Evolutionary conservation across 768 basidiomycete species (phyloP).

Genomic region (Russula lepida): DNA sequence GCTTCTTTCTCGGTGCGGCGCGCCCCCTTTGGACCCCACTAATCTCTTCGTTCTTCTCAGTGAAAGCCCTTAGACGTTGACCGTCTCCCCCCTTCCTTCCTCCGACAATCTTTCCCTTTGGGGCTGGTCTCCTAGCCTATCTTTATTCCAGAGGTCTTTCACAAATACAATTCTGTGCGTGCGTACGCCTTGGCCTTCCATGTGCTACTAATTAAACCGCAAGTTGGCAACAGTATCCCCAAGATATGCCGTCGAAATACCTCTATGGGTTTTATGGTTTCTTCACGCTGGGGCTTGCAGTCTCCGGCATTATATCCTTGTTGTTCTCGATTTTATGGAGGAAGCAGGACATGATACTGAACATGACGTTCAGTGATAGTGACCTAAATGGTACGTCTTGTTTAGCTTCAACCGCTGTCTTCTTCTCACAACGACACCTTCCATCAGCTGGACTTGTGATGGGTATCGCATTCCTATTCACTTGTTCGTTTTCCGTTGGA

Average conservation of each 20-base stretch:
- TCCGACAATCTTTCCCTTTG: neutral
- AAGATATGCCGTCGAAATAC: conserved; percentile 59
- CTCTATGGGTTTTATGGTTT: conserved; percentile 66
- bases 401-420: neutral
- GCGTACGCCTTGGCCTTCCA: neutral
- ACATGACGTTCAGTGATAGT: conserved; percentile 52
- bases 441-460: conserved; percentile 57
- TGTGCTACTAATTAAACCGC: neutral
- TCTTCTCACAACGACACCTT: neutral
- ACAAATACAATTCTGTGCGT: neutral
- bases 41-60: conserved; percentile 28
- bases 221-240: neutral
- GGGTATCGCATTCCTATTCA: conserved; percentile 57
- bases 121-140: conserved; percentile 10
- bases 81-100: conserved; percentile 7
- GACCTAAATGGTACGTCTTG: conserved; percentile 51
- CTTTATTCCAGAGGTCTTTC: neutral
- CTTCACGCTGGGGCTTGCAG: conserved; percentile 61
- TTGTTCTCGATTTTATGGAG: conserved; percentile 67
- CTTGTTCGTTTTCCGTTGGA: conserved; percentile 61
- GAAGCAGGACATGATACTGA: conserved; percentile 57
- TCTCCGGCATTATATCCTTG: conserved; percentile 57
- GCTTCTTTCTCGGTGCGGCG: conserved; percentile 18
- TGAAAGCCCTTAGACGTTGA: conserved; percentile 15
- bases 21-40: conserved; percentile 22